These are phyloP conservation scores for Hygrophorus pudorinus DNA, from an alignment of 768 basidiomycete species.

Conservation along the genomic window DNA sequence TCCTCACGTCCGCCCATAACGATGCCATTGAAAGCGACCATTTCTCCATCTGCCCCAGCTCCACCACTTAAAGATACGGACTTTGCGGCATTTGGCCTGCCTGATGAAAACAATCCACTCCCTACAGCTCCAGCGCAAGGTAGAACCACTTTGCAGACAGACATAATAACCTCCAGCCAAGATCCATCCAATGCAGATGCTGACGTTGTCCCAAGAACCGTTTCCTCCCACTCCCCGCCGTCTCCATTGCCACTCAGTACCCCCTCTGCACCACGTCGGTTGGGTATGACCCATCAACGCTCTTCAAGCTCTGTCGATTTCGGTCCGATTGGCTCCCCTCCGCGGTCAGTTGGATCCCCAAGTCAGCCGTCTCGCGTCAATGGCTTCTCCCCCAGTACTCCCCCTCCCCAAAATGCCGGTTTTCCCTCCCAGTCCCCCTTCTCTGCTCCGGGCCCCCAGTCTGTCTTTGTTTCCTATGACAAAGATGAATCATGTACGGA, in stretches of 20 bases:
- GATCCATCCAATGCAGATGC: slow-evolving; percentile 5
- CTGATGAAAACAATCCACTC: slow-evolving; percentile 49
- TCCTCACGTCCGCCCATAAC: slow-evolving; percentile 51
- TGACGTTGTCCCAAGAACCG: background rate
- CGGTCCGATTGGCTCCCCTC: slow-evolving; percentile 79
- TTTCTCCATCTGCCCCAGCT: slow-evolving; percentile 71
- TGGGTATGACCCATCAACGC: slow-evolving; percentile 18
- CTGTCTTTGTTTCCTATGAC: slow-evolving; percentile 35
- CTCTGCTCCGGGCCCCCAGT: slow-evolving; percentile 60
- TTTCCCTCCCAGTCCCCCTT: slow-evolving; percentile 60
- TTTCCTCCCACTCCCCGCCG: slow-evolving; percentile 28
- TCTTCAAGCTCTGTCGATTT: slow-evolving; percentile 43
- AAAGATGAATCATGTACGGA: slow-evolving; percentile 10
- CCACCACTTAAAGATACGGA: slow-evolving; percentile 70
- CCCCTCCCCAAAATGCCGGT: slow-evolving; percentile 32
- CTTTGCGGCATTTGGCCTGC: slow-evolving; percentile 55
- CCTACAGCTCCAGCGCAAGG: slow-evolving; percentile 34
- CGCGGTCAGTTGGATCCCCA: slow-evolving; percentile 28
- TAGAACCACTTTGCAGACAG: slow-evolving; percentile 16
- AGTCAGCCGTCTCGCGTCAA: slow-evolving; percentile 27
- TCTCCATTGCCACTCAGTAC: slow-evolving; percentile 35
- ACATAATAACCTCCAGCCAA: slow-evolving; percentile 4
- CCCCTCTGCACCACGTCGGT: slow-evolving; percentile 42
- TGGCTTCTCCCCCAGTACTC: slow-evolving; percentile 46
- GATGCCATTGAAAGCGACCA: slow-evolving; percentile 60